These are phyloP conservation scores for Amaranthus hypochondriacus DNA, from an alignment of 148 eudicot species.

Conservation along the genomic window DNA sequence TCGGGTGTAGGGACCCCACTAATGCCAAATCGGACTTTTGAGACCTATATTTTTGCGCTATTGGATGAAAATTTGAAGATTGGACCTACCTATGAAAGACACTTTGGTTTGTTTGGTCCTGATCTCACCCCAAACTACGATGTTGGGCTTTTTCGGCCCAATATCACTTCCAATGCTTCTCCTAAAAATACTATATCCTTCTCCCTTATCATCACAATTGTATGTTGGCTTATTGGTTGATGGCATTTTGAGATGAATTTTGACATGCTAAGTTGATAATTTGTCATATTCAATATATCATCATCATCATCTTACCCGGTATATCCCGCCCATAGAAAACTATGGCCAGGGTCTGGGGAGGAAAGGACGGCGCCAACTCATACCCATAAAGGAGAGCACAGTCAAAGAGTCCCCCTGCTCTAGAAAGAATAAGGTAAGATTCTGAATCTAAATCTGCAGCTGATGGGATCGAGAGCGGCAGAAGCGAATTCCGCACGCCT, in stretches of 20 bases:
- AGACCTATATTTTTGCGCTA: constrained; percentile 57
- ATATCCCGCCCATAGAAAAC: too few species aligned
- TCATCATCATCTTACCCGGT: too few species aligned
- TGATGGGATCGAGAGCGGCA: too few species aligned
- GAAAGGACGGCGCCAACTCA: too few species aligned
- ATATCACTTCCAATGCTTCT: not conserved
- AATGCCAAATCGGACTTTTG: constrained; percentile 68
- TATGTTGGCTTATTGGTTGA: not conserved
- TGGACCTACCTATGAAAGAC: constrained; percentile 48
- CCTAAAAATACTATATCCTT: not conserved
- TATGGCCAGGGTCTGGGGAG: too few species aligned
- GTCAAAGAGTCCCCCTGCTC: too few species aligned
- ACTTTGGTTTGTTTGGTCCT: constrained; percentile 59
- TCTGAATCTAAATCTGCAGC: too few species aligned
- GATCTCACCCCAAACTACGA: constrained; percentile 48
- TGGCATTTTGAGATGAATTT: not conserved
- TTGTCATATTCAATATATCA: too few species aligned
- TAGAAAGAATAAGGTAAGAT: too few species aligned
- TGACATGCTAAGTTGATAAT: not conserved
- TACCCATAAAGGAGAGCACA: too few species aligned
- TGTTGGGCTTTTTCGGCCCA: constrained; percentile 39
- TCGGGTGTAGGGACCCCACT: constrained; percentile 66
- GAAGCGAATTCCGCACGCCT: too few species aligned
- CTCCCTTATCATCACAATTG: constrained; percentile 1
- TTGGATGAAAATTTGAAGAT: constrained; percentile 62